Evolutionary conservation across 768 basidiomycete species (phyloP).

Genomic region (Amanita exitialis): DNA sequence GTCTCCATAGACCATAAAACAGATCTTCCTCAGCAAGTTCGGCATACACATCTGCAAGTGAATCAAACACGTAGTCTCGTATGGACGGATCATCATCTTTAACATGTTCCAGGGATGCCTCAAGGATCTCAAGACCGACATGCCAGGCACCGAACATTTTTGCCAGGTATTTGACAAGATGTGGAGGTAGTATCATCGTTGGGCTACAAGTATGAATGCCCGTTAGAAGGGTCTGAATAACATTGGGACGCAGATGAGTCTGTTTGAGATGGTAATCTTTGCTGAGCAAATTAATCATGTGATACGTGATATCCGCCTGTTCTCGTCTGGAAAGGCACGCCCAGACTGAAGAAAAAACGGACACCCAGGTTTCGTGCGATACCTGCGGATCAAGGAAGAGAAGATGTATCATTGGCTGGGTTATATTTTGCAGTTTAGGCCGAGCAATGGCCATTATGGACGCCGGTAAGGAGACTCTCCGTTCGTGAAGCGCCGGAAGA

Average conservation of each 20-base stretch:
- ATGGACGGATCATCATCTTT: conserved; percentile 74
- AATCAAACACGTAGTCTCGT: conserved; percentile 79
- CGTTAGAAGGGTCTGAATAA: conserved; percentile 82
- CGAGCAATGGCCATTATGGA: conserved; percentile 26
- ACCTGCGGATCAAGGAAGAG: conserved; percentile 69
- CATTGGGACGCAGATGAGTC: conserved; percentile 81
- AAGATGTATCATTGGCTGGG: conserved; percentile 76
- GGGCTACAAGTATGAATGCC: conserved; percentile 82
- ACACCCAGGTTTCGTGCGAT: conserved; percentile 81
- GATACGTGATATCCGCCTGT: conserved; percentile 80
- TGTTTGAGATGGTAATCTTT: conserved; percentile 92
- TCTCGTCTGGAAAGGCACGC: conserved; percentile 75
- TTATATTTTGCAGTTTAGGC: conserved; percentile 40
- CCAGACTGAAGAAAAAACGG: conserved; percentile 83
- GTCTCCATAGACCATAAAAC: conserved; percentile 94
- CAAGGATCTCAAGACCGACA: conserved; percentile 77
- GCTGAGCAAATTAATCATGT: conserved; percentile 83
- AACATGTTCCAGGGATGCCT: conserved; percentile 64
- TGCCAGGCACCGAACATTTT: conserved; percentile 98
- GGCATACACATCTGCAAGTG: conserved; percentile 90
- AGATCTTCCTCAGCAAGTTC: conserved; percentile 95
- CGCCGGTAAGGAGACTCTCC: conserved; percentile 21
- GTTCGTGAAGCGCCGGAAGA: conserved; percentile 27
- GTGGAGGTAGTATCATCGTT: conserved; percentile 83
- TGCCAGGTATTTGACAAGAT: conserved; percentile 91